Evolutionary conservation across 179 eudicot genomes (phyloP), one percentile per base, ranked within the genome.

Genomic region (Heliamphora pulchella): DNA sequence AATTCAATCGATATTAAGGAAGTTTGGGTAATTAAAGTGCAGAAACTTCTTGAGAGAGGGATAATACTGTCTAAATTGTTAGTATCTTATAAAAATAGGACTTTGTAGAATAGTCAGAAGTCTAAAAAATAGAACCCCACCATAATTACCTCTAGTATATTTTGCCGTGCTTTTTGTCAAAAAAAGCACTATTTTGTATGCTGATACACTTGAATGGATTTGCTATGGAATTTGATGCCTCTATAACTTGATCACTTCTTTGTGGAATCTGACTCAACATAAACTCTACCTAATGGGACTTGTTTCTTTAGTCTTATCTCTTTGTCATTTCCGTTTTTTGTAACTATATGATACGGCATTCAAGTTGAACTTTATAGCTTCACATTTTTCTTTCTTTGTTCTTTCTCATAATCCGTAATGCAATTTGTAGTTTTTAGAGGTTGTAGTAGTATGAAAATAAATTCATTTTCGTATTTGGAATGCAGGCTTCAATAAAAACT

Each of bases 401-500:
- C 10, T 15, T 75, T 62, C 54, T 85, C 68, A 41, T 74, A 20
- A 73, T 62, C 78, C 54, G 46, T 59, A n/a, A 31, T 73, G 8
- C 17, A 71, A 55, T 73, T 70, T 54, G 43, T 77, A 74, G 74
- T 53, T 84, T 80, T 83, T 65, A 48, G 63, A 75, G 64, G 50
- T 59, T 47, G 0, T 43, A 54, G 8, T 79, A 8, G 17, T 51
- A n/a, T 78, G 66, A 72, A 72, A 51, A 39, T 43, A 70, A 70
- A 44, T 22, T 58, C 43, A 72, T 81, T 46, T 57, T n/a, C 79
- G 71, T 76, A 43, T 31, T 50, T 82, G 78, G 53, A 46, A 65
- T 86, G 87, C 92, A 96, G 99, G 98, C 99, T 79, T 91, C 97
- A 17, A 76, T 93, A 84, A 96, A 96, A 91, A 96, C 97, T 75